Evolutionary conservation across 306 rosid genomes (phyloP).

Genomic region (Acacia melanoxylon): DNA sequence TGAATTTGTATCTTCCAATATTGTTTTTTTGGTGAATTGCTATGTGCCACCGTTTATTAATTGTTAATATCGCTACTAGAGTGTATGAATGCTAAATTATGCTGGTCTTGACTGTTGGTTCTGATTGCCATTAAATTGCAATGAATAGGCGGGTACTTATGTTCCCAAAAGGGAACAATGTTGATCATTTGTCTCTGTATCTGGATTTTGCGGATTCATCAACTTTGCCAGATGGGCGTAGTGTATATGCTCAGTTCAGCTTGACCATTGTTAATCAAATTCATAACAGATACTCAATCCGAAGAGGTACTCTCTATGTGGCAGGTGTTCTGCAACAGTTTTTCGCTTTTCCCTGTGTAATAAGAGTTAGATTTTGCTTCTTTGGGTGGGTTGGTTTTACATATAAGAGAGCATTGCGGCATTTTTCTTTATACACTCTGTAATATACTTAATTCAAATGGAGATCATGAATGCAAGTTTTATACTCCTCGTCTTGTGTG

Average conservation of each 20-base stretch:
- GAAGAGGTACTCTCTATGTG: slow-evolving; percentile 56
- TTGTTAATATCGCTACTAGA: neutral
- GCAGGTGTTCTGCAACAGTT: slow-evolving; percentile 3
- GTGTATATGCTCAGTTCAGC: slow-evolving; percentile 75
- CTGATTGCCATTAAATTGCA: slow-evolving; percentile 19
- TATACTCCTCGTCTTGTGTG: neutral
- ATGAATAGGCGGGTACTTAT: slow-evolving; percentile 64
- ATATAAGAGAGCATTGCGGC: neutral
- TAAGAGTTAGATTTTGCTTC: neutral
- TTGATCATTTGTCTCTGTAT: slow-evolving; percentile 77
- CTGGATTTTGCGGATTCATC: slow-evolving; percentile 70
- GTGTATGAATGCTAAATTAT: neutral
- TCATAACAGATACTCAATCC: slow-evolving; percentile 55
- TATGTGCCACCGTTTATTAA: neutral
- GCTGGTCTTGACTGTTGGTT: slow-evolving; percentile 3
- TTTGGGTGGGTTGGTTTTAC: neutral
- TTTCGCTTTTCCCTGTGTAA: neutral
- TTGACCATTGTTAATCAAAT: slow-evolving; percentile 71
- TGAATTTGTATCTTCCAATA: neutral
- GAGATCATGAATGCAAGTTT: neutral
- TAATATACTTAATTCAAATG: neutral
- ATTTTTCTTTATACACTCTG: neutral
- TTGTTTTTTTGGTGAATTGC: neutral
- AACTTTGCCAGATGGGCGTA: slow-evolving; percentile 70
- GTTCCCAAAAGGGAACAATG: slow-evolving; percentile 79